phyloP scores from a whole-genome alignment of 202 grass and related monocot genomes.

The Panicum hallii region DNA sequence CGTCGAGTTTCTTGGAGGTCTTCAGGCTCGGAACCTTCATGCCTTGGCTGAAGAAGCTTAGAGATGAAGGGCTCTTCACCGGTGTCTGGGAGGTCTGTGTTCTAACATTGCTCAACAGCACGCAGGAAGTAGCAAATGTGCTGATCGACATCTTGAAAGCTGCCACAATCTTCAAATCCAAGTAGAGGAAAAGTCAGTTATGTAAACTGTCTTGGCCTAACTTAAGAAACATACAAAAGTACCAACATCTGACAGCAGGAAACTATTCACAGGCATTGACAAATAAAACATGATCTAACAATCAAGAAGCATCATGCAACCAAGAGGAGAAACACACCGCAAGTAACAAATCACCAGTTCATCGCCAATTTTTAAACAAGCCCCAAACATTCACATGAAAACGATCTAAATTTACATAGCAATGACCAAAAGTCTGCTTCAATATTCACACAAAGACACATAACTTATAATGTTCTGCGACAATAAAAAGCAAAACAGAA shows the following conservation, averaged over 20 bases:
- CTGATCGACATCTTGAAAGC: slow-evolving; percentile 63
- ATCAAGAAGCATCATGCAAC: not conserved
- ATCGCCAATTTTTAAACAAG: not conserved
- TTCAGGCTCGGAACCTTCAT: slow-evolving; percentile 48
- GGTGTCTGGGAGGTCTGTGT: slow-evolving; percentile 23
- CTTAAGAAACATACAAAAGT: not conserved
- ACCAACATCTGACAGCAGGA: not conserved
- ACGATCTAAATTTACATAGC: not conserved
- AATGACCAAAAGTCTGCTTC: not conserved
- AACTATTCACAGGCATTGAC: not conserved
- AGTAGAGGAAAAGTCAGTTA: slow-evolving; percentile 19
- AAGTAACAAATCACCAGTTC: not conserved
- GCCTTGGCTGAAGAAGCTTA: slow-evolving; percentile 54
- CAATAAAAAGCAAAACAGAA: not conserved
- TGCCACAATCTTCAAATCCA: slow-evolving; percentile 3
- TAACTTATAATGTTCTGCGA: not conserved
- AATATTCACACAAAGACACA: not conserved
- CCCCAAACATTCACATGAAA: not conserved
- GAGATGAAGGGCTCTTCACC: slow-evolving; percentile 44
- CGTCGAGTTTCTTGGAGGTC: slow-evolving; percentile 53
- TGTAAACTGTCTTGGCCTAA: not conserved
- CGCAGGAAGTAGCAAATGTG: slow-evolving; percentile 55
- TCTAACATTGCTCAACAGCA: slow-evolving; percentile 52
- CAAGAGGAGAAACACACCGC: not conserved
- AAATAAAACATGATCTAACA: not conserved